Conservation (phyloP, 176 grass and related monocot genomes). For the Juncus effusus region DNA sequence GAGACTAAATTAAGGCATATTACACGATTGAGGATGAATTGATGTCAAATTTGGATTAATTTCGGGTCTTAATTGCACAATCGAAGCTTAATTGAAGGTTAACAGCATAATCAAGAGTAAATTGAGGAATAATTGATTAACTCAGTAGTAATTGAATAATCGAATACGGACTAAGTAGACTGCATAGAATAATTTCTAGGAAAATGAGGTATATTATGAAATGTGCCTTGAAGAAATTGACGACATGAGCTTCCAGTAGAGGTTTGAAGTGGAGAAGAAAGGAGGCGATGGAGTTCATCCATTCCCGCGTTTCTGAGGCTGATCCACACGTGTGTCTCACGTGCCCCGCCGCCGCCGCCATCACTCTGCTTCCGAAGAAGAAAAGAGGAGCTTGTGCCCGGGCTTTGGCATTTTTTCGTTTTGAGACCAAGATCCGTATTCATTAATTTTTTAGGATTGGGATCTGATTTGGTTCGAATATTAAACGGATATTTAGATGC, state of each 20-base stretch:
- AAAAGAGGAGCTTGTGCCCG: neutral
- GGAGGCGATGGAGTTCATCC: slow-evolving; percentile 59
- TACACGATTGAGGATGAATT: neutral
- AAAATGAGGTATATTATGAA: too few relatives aligned
- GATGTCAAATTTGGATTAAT: neutral
- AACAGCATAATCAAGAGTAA: neutral
- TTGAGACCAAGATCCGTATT: neutral
- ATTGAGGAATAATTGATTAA: neutral
- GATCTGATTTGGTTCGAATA: neutral
- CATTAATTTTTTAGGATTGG: neutral
- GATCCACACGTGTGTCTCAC: slow-evolving; percentile 51
- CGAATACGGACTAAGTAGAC: too few relatives aligned
- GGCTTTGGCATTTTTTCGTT: neutral
- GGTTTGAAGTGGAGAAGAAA: slow-evolving; percentile 56
- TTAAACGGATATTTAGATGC: neutral
- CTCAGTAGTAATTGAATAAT: too few relatives aligned
- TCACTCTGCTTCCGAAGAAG: neutral
- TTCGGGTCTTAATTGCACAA: neutral
- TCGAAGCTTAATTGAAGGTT: slow-evolving; percentile 3
- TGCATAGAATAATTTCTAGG: too few relatives aligned
- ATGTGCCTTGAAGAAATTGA: slow-evolving; percentile 95
- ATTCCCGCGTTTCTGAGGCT: slow-evolving; percentile 54
- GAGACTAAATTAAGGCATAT: neutral
- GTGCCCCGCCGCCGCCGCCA: slow-evolving; percentile 32
- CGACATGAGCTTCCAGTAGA: slow-evolving; percentile 74